Conservation (phyloP, 176 grass and related monocot genomes). For the Triticum dicoccoides region DNA sequence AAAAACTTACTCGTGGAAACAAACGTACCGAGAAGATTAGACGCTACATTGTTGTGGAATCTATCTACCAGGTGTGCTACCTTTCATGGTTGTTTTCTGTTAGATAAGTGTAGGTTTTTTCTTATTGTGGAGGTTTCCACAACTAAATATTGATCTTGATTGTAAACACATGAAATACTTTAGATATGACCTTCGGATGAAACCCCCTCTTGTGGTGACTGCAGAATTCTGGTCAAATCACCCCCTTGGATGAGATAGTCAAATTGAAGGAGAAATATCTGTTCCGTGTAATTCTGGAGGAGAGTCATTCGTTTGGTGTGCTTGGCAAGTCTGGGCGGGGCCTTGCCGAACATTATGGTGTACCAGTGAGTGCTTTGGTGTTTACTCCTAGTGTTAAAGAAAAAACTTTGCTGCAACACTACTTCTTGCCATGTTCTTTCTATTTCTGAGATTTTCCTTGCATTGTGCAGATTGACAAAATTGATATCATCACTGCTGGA, state of each 20-base stretch:
- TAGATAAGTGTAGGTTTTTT: slow-evolving; percentile 1
- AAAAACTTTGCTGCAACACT: not conserved
- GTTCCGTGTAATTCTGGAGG: slow-evolving; percentile 90
- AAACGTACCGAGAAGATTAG: slow-evolving; percentile 77
- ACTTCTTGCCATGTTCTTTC: not conserved
- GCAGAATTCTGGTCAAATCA: slow-evolving; percentile 93
- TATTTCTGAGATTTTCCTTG: slow-evolving; percentile 25
- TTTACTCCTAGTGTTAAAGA: not conserved
- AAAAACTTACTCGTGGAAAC: slow-evolving; percentile 75
- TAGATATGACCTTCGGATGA: slow-evolving; percentile 3
- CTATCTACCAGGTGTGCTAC: slow-evolving; percentile 81
- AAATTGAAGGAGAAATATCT: slow-evolving; percentile 88
- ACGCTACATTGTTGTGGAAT: slow-evolving; percentile 98
- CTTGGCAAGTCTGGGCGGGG: slow-evolving; percentile 87
- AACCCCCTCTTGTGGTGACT: slow-evolving; percentile 13
- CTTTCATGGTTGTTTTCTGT: slow-evolving; percentile 14
- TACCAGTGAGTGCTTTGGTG: slow-evolving; percentile 60
- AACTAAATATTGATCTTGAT: not conserved
- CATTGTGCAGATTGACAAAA: slow-evolving; percentile 81
- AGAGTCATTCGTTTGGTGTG: slow-evolving; percentile 94
- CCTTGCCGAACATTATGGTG: slow-evolving; percentile 89
- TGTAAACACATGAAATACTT: slow-evolving; percentile 18
- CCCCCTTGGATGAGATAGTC: slow-evolving; percentile 89
- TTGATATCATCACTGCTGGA: slow-evolving; percentile 97
- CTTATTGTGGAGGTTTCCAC: slow-evolving; percentile 13